A percentile compares a stretch with the other conserved stretches of the same genome.
phyloP scores from a whole-genome alignment of 306 rosid genomes.

The Begonia fuchsioides region DNA sequence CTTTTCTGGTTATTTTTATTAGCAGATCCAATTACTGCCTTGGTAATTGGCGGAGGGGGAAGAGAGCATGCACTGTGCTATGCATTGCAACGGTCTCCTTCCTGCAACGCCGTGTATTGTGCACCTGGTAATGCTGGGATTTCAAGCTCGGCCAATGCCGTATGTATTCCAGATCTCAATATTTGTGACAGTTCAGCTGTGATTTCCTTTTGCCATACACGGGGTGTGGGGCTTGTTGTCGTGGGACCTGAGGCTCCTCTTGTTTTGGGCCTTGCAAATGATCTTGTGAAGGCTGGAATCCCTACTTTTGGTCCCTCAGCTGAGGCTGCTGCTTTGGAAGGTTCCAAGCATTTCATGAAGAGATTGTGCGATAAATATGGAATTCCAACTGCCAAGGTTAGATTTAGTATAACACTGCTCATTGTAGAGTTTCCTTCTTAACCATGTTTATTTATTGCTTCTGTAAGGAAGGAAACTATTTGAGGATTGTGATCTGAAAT shows the following conservation, averaged over 20 bases:
- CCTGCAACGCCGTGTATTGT: slow-evolving; percentile 57
- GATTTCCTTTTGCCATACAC: slow-evolving; percentile 43
- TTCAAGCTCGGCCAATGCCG: slow-evolving; percentile 63
- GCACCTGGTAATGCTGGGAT: slow-evolving; percentile 95
- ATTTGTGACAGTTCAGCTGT: slow-evolving; percentile 46
- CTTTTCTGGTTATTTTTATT: slow-evolving; percentile 5
- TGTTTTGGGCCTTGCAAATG: slow-evolving; percentile 68
- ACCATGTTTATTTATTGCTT: too few relatives aligned
- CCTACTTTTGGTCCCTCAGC: slow-evolving; percentile 93
- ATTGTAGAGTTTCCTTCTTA: too few relatives aligned
- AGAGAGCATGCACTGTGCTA: slow-evolving; percentile 94
- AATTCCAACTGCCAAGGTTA: slow-evolving; percentile 92
- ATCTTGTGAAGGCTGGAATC: slow-evolving; percentile 54
- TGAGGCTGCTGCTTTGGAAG: slow-evolving; percentile 96
- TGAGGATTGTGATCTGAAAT: too few relatives aligned
- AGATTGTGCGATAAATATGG: slow-evolving; percentile 67
- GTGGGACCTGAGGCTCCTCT: slow-evolving; percentile 97
- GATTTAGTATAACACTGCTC: slow-evolving; percentile 8
- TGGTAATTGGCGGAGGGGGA: slow-evolving; percentile 96
- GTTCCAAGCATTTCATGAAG: slow-evolving; percentile 95
- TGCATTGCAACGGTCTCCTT: slow-evolving; percentile 75
- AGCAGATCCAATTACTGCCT: slow-evolving; percentile 32
- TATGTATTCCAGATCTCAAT: slow-evolving; percentile 64
- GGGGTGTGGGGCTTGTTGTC: slow-evolving; percentile 76
- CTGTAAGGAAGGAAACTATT: too few relatives aligned